phyloP scores from a whole-genome alignment of 108 stramenopile species.

The Seminavis robusta region DNA sequence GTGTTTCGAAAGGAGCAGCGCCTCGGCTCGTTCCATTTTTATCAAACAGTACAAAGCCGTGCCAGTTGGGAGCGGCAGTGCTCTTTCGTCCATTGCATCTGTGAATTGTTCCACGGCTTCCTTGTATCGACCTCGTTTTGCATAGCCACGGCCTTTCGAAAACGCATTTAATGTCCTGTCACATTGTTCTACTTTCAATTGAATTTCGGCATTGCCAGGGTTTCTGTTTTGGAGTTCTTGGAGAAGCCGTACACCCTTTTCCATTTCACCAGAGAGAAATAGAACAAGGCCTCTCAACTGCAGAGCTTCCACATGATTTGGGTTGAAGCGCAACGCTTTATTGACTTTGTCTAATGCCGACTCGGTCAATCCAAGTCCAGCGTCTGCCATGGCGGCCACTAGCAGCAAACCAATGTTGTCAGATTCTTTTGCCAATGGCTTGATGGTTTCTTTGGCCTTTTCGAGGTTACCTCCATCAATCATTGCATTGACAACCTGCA shows the following conservation, averaged over 20 bases:
- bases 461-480: conserved; percentile 26
- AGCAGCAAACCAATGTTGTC: conserved; percentile 39
- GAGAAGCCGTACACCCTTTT: conserved; percentile 32
- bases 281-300: conserved; percentile 34
- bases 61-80: conserved; percentile 16
- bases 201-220: conserved; percentile 14
- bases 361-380: conserved; percentile 29
- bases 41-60: conserved; percentile 34
- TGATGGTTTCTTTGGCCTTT: conserved; percentile 18
- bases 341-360: conserved; percentile 34
- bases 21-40: conserved; percentile 45
- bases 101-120: conserved; percentile 43
- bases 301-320: conserved; percentile 33
- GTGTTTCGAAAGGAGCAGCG: conserved; percentile 24
- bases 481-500: conserved; percentile 12
- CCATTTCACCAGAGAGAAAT: conserved; percentile 44
- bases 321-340: conserved; percentile 37
- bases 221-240: conserved; percentile 32
- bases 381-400: conserved; percentile 34
- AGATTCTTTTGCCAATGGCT: conserved; percentile 25
- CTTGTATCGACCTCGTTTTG: conserved; percentile 35
- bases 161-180: conserved; percentile 19
- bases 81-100: conserved; percentile 23
- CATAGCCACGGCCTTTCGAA: conserved; percentile 32
- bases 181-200: conserved; percentile 21